Evolutionary conservation across 805 yeast genomes (phyloP), one percentile per base, ranked within the genome.

Genomic region (Starmera amethionina): DNA sequence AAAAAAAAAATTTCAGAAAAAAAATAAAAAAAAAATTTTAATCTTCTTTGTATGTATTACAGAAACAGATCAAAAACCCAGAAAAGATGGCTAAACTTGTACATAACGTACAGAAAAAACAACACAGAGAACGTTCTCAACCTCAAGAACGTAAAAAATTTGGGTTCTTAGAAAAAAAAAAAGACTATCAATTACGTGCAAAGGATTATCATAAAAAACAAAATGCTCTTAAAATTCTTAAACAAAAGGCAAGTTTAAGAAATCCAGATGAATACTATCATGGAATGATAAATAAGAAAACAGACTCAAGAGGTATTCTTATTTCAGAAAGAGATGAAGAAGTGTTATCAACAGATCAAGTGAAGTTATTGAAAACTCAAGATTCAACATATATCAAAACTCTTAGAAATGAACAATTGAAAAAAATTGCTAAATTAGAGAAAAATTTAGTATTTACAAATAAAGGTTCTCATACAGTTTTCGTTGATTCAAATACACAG

Each of bases 221-320:
- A 49, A 71, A 69, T 25, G 68, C 75, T 8, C 46, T 93, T 39
- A 84, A 83, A 62, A 70, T 81, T 1, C 70, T 93, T 42, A 77
- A 83, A 48, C 68, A 70, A 34, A 90, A 87, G 56, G 94, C 84
- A 2, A 65, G 70, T 31, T 70, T 71, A 35, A 73, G 87, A 50
- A 93, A 93, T 58, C 95, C 94, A 13, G 98, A 93, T 70, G 98
- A 93, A 62, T 93, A 83, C 65, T 88, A 90, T 61, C 96, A 87
- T 74, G 93, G 87, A 16, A 93, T 93, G 98, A 75, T 80, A 29
- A 68, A 72, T 12, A 67, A 70, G 44, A 72, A 70, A 51, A 77
- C 93, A 5, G 95, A 87, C 47, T 63, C 68, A 2, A 65, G 72
- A 10, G 97, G 97, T 1, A 69, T 84, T 8, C 54, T 82, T 37